Evolutionary conservation across 805 yeast species (phyloP), one percentile per base, ranked within the genome.

Genomic region (Maudiozyma bulderi): DNA sequence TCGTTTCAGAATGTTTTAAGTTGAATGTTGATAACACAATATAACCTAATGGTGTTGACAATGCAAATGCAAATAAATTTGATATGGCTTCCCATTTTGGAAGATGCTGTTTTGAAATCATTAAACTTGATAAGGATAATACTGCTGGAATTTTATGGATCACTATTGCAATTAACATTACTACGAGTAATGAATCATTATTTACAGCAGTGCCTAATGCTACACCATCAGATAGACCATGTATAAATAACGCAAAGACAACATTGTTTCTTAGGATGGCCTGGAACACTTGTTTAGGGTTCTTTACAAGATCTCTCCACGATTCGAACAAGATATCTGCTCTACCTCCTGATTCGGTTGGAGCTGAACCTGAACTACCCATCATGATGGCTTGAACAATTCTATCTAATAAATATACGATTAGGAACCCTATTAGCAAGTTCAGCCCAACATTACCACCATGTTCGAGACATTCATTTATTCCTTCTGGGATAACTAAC

Each of bases 141-240:
- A 81, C 73, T 0, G 86, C 81, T 0, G 88, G 88, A 8, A 82
- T 60, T 57, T 82, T 82, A 62, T 82, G 87, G 14, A 80, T 66
- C 30, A 80, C 70, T 28, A 82, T 77, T 20, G 82, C 78, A n/a
- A 78, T 49, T 29, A 80, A 69, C 45, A 81, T 74, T 26, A 78
- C 60, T 44, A 71, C 44, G 45, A 66, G 65, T 46, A 71, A 57
- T 3, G 72, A 61, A 8, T 62, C 66, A 44, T 69, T 67, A 39
- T 69, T 57, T 3, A 72, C 68, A 0, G 84, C 70, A 0, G 84
- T 73, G 0, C 86, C 84, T 38, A 82, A 62, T 0, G 84, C 79
- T 9, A 82, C 66, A 2, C 88, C 88, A 57, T 82, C 88, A 1
- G 82, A 73, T 7, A 77, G 51, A 0, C 83, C 77, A 58, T 82